Evolutionary conservation across 148 eudicot species (phyloP), one percentile per base, ranked within the genome.

Genomic region (Spergularia bocconei): DNA sequence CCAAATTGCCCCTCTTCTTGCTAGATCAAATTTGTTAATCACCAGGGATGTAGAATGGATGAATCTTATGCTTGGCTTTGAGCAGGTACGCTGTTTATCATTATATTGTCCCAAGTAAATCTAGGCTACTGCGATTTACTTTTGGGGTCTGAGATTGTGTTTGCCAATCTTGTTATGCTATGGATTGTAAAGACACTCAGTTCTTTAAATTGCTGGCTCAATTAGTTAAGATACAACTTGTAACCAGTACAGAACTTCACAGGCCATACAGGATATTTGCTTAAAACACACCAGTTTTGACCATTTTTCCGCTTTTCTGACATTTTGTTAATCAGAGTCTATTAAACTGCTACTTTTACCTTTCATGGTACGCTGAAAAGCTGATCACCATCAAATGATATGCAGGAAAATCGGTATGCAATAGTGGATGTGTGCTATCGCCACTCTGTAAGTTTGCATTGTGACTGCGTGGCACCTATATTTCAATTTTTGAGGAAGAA

Each of bases 41-140:
- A 96, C 99, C 60, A 88, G 99, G 81, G 89, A 92, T 82, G 89
- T 96, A 83, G 99, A 96, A 81, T 96, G 99, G 99, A 96, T 91
- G 58, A 96, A 96, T 79, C 92, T 96, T 77, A 80, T 87, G 78
- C 75, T 92, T 78, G 99, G 97, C 74, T 90, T 96, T 88, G 99
- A 96, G 92, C 99, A 96, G 97, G 99, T 96, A 79, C 77, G 2
- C 36, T 2, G 36, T 29, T 29, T 29, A 44, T 44, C 38, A 64
- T 39, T 64, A 36, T 51, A 19, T 38, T 20, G 2, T 15, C 52
- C 56, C 14, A 17, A 41, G 70, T 33, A 41, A 20, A 38, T 25
- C n/a, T 14, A 50, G 11, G 54, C 50, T 51, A 48, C 29, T 3
- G 29, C 5, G 13, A 39, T 7, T 63, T 15, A 54, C 56, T 63